These are phyloP conservation scores for Scleromitrula shiraiana DNA, from an alignment of 2,329 filamentous ascomycete species.

Conservation along the genomic window DNA sequence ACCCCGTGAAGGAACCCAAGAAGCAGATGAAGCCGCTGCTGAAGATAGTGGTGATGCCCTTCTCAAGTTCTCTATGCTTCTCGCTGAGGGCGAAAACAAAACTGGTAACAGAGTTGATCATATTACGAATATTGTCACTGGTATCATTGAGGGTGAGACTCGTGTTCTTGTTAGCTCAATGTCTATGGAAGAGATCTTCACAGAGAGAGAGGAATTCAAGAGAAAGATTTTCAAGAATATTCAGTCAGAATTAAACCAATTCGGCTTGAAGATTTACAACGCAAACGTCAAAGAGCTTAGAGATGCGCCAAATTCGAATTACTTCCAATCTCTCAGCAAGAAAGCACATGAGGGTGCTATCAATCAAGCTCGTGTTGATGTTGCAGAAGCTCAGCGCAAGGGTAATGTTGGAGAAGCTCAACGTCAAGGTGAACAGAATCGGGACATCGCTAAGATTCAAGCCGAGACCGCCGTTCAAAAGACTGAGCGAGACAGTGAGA, in stretches of 20 bases:
- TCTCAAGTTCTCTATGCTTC: slow-evolving; percentile 73
- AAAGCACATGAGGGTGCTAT: slow-evolving; percentile 81
- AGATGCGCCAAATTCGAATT: slow-evolving; percentile 72
- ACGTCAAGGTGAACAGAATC: slow-evolving; percentile 71
- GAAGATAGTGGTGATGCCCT: slow-evolving; percentile 55
- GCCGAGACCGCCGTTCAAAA: slow-evolving; percentile 68
- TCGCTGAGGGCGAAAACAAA: slow-evolving; percentile 52
- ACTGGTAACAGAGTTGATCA: slow-evolving; percentile 39
- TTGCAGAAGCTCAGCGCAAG: slow-evolving; percentile 53
- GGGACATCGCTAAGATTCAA: slow-evolving; percentile 81
- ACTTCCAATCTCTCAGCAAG: slow-evolving; percentile 72
- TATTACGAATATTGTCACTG: slow-evolving; percentile 79
- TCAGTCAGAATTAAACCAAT: slow-evolving; percentile 62
- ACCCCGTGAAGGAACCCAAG: not conserved
- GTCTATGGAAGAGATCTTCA: slow-evolving; percentile 52
- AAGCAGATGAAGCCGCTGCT: slow-evolving; percentile 13
- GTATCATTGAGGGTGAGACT: slow-evolving; percentile 84
- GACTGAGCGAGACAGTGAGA: slow-evolving; percentile 76
- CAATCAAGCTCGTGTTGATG: slow-evolving; percentile 67
- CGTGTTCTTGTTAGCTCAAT: slow-evolving; percentile 75
- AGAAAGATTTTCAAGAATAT: slow-evolving; percentile 57
- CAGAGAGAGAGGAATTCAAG: slow-evolving; percentile 69
- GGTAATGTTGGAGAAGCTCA: slow-evolving; percentile 72
- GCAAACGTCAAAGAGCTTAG: slow-evolving; percentile 80
- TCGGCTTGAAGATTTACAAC: slow-evolving; percentile 66